Percentiles rank a stretch among this genome's conserved stretches.
phyloP scores from a whole-genome alignment of 441 rosid species.

The Theobroma grandiflorum region DNA sequence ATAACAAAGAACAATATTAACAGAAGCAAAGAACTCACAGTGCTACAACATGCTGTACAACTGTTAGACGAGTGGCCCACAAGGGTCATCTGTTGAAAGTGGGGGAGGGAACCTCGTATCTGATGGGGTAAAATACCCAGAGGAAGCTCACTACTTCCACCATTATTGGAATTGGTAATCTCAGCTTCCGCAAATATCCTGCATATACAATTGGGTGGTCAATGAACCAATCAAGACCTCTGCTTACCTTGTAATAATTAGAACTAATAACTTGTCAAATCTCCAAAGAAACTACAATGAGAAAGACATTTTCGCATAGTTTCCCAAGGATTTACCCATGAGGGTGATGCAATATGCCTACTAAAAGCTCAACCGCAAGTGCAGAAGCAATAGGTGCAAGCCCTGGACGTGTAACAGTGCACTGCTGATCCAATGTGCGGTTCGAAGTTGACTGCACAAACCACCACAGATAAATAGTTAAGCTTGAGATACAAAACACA shows the following conservation, averaged over 20 bases:
- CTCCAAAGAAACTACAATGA: constrained; percentile 15
- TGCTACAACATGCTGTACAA: constrained; percentile 88
- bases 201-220: constrained; percentile 31
- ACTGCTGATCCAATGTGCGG: constrained; percentile 95
- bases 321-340: constrained; percentile 57
- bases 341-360: constrained; percentile 86
- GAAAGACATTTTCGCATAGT: neutral
- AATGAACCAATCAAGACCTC: constrained; percentile 26
- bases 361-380: constrained; percentile 88
- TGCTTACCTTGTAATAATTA: constrained; percentile 11
- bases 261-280: constrained; percentile 8
- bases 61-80: constrained; percentile 84
- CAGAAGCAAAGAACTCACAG: constrained; percentile 57
- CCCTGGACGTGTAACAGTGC: constrained; percentile 98
- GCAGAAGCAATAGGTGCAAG: constrained; percentile 96
- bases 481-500: constrained; percentile 17
- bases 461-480: constrained; percentile 14
- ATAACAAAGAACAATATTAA: neutral
- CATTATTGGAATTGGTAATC: constrained; percentile 49
- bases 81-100: constrained; percentile 84
- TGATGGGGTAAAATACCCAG: constrained; percentile 96
- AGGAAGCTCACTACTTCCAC: constrained; percentile 62
- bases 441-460: constrained; percentile 83
- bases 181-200: constrained; percentile 79
- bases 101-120: constrained; percentile 84